Evolutionary conservation across 2,329 filamentous ascomycete species (phyloP).

Genomic region (Ceratocystis harringtonii): DNA sequence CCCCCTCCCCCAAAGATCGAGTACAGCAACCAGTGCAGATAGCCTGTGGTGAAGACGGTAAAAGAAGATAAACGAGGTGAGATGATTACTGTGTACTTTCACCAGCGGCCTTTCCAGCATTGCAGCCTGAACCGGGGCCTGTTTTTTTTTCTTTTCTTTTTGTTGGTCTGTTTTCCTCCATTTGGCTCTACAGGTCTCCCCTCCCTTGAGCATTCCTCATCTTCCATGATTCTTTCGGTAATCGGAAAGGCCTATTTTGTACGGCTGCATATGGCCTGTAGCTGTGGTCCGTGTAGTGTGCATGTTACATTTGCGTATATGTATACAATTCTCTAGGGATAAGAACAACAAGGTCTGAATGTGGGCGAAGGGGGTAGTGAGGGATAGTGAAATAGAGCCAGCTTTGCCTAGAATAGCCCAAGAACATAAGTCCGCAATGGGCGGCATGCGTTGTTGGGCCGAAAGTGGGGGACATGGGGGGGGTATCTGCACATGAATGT

Average conservation of each 20-base stretch:
- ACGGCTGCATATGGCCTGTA: neutral
- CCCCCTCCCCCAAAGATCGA: too few species aligned
- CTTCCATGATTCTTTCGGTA: neutral
- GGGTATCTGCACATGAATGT: neutral
- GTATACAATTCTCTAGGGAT: neutral
- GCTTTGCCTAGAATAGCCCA: neutral
- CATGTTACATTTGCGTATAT: neutral
- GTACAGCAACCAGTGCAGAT: neutral
- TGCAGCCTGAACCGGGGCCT: neutral
- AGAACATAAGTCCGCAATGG: neutral
- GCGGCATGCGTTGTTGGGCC: conserved; percentile 1
- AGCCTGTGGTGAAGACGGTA: neutral
- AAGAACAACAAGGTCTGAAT: neutral
- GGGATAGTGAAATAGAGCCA: neutral
- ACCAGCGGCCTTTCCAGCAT: neutral
- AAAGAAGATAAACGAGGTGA: neutral
- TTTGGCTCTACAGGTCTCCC: neutral
- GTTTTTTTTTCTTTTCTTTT: neutral
- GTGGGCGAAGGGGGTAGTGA: neutral
- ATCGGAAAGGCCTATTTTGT: neutral
- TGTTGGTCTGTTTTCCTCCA: neutral
- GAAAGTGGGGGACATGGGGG: neutral
- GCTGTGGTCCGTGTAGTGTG: too few species aligned
- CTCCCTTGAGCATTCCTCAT: neutral
- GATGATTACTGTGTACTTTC: neutral